These are phyloP conservation scores for Cryptosporidium bovis DNA, from an alignment of 169 alveolate genomes.

Conservation along the genomic window DNA sequence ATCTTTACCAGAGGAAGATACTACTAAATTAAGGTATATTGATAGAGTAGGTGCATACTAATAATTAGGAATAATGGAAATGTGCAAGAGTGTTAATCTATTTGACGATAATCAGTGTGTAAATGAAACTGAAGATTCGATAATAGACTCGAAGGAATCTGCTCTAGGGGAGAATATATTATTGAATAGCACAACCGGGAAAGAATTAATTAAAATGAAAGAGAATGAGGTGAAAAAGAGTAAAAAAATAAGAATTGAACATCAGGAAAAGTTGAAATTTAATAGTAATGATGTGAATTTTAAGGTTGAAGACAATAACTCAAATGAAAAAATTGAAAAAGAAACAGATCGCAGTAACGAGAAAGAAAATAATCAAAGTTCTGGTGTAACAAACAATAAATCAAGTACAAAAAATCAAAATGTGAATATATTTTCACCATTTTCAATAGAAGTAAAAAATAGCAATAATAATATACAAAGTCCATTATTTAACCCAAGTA, in stretches of 20 bases:
- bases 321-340: not conserved
- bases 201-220: slow-evolving; percentile 10
- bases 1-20: no score
- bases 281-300: not conserved
- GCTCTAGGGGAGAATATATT: slow-evolving; percentile 3
- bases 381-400: not conserved
- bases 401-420: not conserved
- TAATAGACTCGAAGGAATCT: slow-evolving; percentile 59
- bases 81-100: not conserved
- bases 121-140: slow-evolving; percentile 38
- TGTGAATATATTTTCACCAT: slow-evolving; percentile 44
- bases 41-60: no score
- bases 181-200: slow-evolving; percentile 17
- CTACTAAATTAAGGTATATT: no score
- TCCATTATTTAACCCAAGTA: slow-evolving; percentile 53
- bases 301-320: not conserved
- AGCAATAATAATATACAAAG: slow-evolving; percentile 57
- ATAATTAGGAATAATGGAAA: not conserved
- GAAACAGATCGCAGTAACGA: not conserved
- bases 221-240: slow-evolving; percentile 1
- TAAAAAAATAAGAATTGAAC: slow-evolving; percentile 22
- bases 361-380: not conserved
- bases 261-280: slow-evolving; percentile 22
- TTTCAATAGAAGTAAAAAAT: slow-evolving; percentile 8
- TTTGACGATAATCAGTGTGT: slow-evolving; percentile 8